These are phyloP conservation scores for Neurospora crassa DNA, from an alignment of 2,329 filamentous ascomycete species.

Conservation along the genomic window DNA sequence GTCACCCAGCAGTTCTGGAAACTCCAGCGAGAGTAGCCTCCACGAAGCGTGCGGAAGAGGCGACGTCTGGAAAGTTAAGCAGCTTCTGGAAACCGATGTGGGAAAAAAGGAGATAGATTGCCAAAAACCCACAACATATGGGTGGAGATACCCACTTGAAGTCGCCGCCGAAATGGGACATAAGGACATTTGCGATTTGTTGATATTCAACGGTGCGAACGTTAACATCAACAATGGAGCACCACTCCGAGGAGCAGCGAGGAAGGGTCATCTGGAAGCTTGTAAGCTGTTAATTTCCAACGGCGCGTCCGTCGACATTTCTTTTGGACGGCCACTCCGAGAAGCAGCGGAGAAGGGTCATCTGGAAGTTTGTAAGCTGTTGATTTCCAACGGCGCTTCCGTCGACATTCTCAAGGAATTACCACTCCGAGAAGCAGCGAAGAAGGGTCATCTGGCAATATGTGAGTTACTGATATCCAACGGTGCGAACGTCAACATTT, in stretches of 20 bases:
- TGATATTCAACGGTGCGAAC: neutral
- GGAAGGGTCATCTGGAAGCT: neutral
- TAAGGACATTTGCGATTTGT: neutral
- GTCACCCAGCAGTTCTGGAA: neutral
- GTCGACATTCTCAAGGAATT: fast-evolving
- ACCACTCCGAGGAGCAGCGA: neutral
- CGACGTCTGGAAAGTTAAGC: neutral
- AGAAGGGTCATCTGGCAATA: neutral
- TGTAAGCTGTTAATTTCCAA: neutral
- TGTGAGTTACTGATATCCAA: neutral
- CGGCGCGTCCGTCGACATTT: neutral
- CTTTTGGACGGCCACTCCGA: fast-evolving
- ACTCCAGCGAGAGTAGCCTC: neutral
- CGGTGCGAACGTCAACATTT: fast-evolving
- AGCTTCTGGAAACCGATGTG: neutral
- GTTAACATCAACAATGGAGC: neutral
- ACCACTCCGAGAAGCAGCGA: neutral
- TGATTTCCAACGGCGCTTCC: neutral
- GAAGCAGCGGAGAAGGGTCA: neutral
- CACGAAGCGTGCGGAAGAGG: neutral
- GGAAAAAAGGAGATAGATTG: neutral
- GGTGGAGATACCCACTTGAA: neutral
- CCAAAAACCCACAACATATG: no score
- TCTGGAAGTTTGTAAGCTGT: neutral
- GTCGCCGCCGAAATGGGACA: neutral